These are phyloP conservation scores for Phytophthora meadii DNA, from an alignment of 352 stramenopile species.

Conservation along the genomic window DNA sequence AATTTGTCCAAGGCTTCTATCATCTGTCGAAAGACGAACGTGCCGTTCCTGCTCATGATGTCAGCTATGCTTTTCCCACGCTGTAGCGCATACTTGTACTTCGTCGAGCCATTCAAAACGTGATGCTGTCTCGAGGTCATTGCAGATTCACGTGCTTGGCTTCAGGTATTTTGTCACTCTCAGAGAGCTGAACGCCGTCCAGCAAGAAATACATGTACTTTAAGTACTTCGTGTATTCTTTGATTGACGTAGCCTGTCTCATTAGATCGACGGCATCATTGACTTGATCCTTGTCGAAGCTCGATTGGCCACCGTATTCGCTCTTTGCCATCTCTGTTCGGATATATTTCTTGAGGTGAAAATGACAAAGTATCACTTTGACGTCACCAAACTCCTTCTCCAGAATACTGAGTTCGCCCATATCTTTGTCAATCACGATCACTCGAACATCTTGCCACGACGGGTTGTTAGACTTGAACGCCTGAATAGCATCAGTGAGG, in stretches of 20 bases:
- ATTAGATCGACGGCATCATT: slow-evolving; percentile 2
- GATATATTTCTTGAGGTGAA: slow-evolving; percentile 4
- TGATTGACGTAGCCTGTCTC: too few relatives aligned
- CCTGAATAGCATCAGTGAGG: background rate
- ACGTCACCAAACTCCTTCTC: background rate
- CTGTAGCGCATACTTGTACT: too few relatives aligned
- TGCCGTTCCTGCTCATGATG: too few relatives aligned
- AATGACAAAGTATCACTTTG: background rate
- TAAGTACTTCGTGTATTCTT: slow-evolving; percentile 7
- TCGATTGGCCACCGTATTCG: background rate
- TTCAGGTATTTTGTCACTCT: background rate
- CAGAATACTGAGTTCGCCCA: background rate
- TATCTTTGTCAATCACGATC: slow-evolving; percentile 2
- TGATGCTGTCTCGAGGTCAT: too few relatives aligned
- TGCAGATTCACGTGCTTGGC: background rate
- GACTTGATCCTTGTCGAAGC: background rate
- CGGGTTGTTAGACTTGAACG: slow-evolving; percentile 4
- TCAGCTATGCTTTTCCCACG: background rate
- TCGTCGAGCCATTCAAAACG: too few relatives aligned
- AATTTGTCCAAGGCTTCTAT: too few relatives aligned
- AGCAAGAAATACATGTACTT: slow-evolving; percentile 9
- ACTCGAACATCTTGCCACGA: background rate
- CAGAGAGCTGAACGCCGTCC: background rate
- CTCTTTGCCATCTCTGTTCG: background rate
- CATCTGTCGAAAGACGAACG: too few relatives aligned